Percentiles rank a stretch among this genome's conserved stretches.
Conservation (phyloP, 148 eudicot species). For the Amaranthus hypochondriacus region DNA sequence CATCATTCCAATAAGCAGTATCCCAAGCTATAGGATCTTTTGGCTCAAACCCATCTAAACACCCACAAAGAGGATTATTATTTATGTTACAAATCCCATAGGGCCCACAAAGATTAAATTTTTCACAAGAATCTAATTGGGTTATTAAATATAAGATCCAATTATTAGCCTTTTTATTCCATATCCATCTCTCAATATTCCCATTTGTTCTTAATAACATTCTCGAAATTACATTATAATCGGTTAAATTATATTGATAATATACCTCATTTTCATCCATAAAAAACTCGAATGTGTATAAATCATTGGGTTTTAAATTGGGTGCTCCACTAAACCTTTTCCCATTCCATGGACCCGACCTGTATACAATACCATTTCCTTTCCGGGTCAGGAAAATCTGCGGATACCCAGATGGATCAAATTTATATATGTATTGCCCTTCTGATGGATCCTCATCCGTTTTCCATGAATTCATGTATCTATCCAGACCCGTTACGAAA, state of each 20-base stretch:
- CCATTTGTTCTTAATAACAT: conserved; percentile 4
- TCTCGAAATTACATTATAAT: background rate
- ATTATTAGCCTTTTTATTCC: conserved; percentile 5
- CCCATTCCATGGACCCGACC: background rate
- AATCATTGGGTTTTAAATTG: background rate
- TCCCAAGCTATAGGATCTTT: conserved; percentile 21
- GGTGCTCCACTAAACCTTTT: background rate
- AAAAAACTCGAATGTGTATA: background rate
- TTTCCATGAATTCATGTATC: background rate
- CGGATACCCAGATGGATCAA: background rate
- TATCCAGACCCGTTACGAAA: background rate
- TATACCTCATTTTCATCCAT: background rate
- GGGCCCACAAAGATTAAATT: conserved; percentile 26
- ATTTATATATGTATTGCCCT: background rate
- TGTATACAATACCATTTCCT: background rate
- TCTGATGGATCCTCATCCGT: background rate
- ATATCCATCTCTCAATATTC: conserved; percentile 20
- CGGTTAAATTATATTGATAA: background rate
- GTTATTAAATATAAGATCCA: conserved; percentile 25
- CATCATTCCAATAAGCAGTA: conserved; percentile 24
- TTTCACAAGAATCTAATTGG: conserved; percentile 28
- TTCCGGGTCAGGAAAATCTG: background rate
- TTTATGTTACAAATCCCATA: conserved; percentile 27
- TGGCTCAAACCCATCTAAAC: conserved; percentile 29
- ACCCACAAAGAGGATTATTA: conserved; percentile 19